phyloP scores from a whole-genome alignment of 495 filamentous ascomycete species.

The Aspergillus wentii region DNA sequence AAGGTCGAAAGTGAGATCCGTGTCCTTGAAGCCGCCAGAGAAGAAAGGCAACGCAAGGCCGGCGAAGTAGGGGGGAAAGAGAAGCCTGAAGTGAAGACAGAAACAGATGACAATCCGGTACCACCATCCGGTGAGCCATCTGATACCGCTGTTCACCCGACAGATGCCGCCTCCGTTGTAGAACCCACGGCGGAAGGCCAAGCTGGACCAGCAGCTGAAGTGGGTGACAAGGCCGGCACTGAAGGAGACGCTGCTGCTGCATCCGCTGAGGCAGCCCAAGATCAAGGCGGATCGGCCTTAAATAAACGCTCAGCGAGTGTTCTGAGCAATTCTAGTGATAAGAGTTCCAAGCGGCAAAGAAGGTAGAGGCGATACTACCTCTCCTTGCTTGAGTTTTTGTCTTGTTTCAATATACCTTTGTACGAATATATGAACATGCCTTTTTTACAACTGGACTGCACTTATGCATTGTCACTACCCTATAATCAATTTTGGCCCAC shows the following conservation, averaged over 20 bases:
- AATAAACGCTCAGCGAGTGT: conserved; percentile 77
- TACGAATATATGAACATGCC: conserved; percentile 32
- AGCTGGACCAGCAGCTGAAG: conserved; percentile 1
- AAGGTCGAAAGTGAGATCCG: conserved; percentile 82
- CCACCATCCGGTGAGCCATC: conserved; percentile 11
- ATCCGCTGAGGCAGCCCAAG: conserved; percentile 14
- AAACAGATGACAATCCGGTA: conserved; percentile 26
- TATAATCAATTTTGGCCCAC: background rate
- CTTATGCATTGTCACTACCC: background rate
- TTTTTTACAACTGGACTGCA: conserved; percentile 7
- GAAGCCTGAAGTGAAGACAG: conserved; percentile 33
- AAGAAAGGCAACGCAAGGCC: conserved; percentile 50
- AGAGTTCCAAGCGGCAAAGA: conserved; percentile 66
- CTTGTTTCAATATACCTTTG: conserved; percentile 25
- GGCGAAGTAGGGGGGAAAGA: conserved; percentile 21
- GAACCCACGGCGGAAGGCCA: conserved; percentile 4
- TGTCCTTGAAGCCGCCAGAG: conserved; percentile 60
- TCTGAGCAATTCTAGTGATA: conserved; percentile 61
- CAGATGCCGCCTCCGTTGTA: too few relatives aligned
- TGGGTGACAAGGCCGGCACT: conserved; percentile 2
- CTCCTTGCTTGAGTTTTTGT: too few relatives aligned
- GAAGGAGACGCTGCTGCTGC: conserved; percentile 11
- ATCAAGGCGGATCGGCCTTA: conserved; percentile 24
- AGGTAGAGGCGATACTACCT: too few relatives aligned
- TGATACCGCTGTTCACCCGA: conserved; percentile 2